Conservation (phyloP, 2,329 filamentous ascomycete genomes). For the Cordyceps cicadae region DNA sequence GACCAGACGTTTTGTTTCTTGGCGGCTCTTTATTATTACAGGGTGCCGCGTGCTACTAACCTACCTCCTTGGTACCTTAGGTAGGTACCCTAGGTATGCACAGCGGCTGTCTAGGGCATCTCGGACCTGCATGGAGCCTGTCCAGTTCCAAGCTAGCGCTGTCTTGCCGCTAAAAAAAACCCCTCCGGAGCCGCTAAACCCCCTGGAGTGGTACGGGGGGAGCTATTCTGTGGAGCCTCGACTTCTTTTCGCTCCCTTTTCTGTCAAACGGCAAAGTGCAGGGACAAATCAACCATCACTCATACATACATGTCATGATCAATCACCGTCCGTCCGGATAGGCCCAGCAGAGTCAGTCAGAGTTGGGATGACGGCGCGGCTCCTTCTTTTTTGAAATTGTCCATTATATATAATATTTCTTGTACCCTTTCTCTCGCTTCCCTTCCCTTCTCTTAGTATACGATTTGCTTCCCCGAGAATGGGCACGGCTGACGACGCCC, state of each 20-base stretch:
- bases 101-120: not conserved
- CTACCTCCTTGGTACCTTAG: too few relatives aligned
- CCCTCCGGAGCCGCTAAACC: not conserved
- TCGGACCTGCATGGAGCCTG: conserved; percentile 1
- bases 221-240: not conserved
- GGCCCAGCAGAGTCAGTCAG: conserved; percentile 8
- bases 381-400: not conserved
- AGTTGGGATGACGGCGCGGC: conserved; percentile 22
- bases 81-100: too few relatives aligned
- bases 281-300: not conserved
- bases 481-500: conserved; percentile 19
- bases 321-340: conserved; percentile 11
- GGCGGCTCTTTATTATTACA: not conserved
- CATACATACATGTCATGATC: conserved; percentile 5
- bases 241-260: conserved; percentile 3
- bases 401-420: not conserved
- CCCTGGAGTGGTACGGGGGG: not conserved
- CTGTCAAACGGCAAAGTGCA: not conserved
- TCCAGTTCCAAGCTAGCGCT: not conserved
- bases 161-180: not conserved
- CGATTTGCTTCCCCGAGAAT: conserved; percentile 15
- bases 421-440: not conserved
- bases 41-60: not conserved
- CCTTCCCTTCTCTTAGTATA: conserved; percentile 9
- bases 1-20: too few relatives aligned